A percentile compares a stretch with the other conserved stretches of the same genome.
These are phyloP conservation scores for Mrakia blollopis DNA, from an alignment of 768 basidiomycete genomes.

Conservation along the genomic window DNA sequence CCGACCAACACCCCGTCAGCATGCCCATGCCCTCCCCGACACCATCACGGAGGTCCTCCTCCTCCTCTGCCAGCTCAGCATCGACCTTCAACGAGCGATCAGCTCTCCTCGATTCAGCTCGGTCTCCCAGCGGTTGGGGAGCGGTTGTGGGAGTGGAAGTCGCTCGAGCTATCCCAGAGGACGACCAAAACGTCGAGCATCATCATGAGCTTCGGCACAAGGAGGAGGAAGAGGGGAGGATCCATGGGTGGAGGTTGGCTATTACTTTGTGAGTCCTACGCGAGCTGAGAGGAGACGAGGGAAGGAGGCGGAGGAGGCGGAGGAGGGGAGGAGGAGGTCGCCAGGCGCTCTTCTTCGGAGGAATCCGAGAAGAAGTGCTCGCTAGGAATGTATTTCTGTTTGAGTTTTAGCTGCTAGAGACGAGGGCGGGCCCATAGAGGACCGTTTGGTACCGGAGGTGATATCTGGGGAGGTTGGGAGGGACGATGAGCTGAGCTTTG, in stretches of 20 bases:
- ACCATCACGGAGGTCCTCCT: not conserved
- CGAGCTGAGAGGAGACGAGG: not conserved
- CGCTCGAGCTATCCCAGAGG: not conserved
- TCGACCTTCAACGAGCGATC: not conserved
- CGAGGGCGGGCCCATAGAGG: not conserved
- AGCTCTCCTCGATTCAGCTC: conserved; percentile 5
- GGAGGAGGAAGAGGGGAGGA: not conserved
- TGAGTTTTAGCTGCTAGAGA: not conserved
- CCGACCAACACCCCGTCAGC: not conserved
- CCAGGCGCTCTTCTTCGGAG: not conserved
- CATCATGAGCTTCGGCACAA: not conserved
- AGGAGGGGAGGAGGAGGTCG: not conserved
- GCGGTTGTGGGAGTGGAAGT: not conserved
- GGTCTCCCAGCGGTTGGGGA: not conserved
- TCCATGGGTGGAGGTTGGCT: conserved; percentile 5
- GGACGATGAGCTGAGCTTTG: not conserved
- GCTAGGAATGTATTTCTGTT: not conserved
- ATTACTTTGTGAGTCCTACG: conserved; percentile 1
- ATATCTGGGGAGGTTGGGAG: not conserved
- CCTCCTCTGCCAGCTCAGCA: not conserved
- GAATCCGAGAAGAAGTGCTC: not conserved
- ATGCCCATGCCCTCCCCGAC: not conserved
- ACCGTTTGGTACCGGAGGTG: not conserved
- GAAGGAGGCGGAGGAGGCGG: not conserved
- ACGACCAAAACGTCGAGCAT: not conserved